Base-by-base conservation (phyloP, 2,329 filamentous ascomycete genomes). In the Pseudogymnoascus sp. region DNA sequence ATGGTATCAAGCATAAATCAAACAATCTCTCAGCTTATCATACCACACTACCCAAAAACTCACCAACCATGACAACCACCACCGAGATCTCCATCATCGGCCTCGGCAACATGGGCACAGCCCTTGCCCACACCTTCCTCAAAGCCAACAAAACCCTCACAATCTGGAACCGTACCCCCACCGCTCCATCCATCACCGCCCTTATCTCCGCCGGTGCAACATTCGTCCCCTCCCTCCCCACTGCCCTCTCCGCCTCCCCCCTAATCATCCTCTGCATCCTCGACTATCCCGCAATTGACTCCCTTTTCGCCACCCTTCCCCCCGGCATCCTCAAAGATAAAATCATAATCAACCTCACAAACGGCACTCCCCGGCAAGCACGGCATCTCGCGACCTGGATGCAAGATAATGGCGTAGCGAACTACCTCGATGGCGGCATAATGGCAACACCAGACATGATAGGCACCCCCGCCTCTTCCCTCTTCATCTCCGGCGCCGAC, bases 361-460 rank as follows among this genome's bases (percentile, higher is more conserved):
- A 70, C 64, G 68, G 68, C 45, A 70, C 67, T 3, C 69, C 69
- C 1, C 35, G 52, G 12, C 62, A 72, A 40, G 66, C 70, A 1
- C 59, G 58, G 37, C 62, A 66, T 2, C 66, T 69, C 62, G 63
- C 65, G 6, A n/a, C 35, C 0, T 63, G 61, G 45, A 42, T 69
- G 36, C 64, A 63, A 33, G 18, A 35, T 10, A 59, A 62, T 27
- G 65, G 66, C 4, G 66, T 63, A 1, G 39, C 45, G 0, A 35
- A 35, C 21, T 72, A 71, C 62, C 66, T 70, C 31, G 71, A 72
- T 65, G 70, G 71, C 45, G 70, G 66, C 35, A 66, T 72, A 61
- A 70, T 72, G 69, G 69, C 69, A 3, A 69, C 69, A 2, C 69
- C 70, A 31, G 64, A 69, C 48, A 63, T 72, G 37, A 65, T 72